A percentile compares a stretch with the other conserved stretches of the same genome.
These are phyloP conservation scores for Glaciozyma martinii DNA, from an alignment of 768 basidiomycete genomes.

Conservation along the genomic window DNA sequence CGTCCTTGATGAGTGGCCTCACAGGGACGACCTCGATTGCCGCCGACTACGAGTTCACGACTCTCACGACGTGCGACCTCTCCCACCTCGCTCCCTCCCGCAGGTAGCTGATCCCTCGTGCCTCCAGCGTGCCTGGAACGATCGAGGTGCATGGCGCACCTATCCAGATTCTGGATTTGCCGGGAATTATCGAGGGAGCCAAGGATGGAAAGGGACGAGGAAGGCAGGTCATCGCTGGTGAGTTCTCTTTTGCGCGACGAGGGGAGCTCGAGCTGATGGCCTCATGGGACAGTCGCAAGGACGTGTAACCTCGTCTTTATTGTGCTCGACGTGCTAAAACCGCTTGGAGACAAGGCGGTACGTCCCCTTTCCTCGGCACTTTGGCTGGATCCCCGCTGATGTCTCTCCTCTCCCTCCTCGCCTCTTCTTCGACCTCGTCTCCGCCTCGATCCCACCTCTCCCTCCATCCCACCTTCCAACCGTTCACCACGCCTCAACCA, in stretches of 20 bases:
- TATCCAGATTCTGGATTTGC: slow-evolving; percentile 59
- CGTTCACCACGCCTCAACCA: no score
- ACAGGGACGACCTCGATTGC: slow-evolving; percentile 95
- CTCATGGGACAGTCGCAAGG: slow-evolving; percentile 62
- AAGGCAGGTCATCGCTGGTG: slow-evolving; percentile 56
- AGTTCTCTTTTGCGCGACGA: neutral
- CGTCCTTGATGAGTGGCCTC: slow-evolving; percentile 69
- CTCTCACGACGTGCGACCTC: slow-evolving; percentile 26
- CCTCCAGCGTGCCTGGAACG: slow-evolving; percentile 85
- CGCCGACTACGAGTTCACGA: slow-evolving; percentile 95
- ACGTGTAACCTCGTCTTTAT: slow-evolving; percentile 99
- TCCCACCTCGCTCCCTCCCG: neutral
- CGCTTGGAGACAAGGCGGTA: slow-evolving; percentile 61
- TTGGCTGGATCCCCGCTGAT: neutral
- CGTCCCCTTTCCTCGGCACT: neutral
- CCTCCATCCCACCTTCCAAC: no score
- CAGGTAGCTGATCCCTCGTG: neutral
- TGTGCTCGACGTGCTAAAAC: slow-evolving; percentile 94
- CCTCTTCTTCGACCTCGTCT: no score
- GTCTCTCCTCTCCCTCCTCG: neutral
- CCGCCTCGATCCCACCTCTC: no score
- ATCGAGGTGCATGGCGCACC: slow-evolving; percentile 91
- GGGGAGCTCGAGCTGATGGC: no score
- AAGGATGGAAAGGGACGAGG: slow-evolving; percentile 93
- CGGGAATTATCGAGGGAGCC: slow-evolving; percentile 97